Conservation (phyloP, 129 eudicot genomes). For the Lactuca saligna region DNA sequence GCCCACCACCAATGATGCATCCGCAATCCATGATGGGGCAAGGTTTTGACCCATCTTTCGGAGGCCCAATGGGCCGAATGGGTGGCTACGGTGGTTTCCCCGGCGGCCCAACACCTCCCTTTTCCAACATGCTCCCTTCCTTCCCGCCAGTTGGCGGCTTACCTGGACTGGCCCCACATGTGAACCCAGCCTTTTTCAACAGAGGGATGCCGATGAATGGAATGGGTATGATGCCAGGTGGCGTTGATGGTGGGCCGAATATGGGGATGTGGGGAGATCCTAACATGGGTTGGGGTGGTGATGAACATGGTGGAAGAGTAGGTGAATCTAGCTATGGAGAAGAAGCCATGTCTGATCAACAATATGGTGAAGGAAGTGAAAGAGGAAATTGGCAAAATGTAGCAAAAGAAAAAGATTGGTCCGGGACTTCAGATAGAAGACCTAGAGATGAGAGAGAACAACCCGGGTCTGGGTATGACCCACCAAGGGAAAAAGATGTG, state of each 20-base stretch:
- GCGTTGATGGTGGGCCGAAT: constrained; percentile 65
- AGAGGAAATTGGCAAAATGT: constrained; percentile 52
- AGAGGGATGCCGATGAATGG: constrained; percentile 89
- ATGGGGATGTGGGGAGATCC: constrained; percentile 94
- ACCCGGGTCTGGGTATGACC: constrained; percentile 39
- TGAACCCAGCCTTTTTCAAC: constrained; percentile 83
- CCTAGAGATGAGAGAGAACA: constrained; percentile 61
- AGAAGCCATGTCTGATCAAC: constrained; percentile 82
- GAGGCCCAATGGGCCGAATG: constrained; percentile 89
- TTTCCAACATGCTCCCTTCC: constrained; percentile 63
- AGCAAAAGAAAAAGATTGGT: constrained; percentile 60
- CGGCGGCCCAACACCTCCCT: constrained; percentile 68
- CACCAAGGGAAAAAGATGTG: constrained; percentile 65
- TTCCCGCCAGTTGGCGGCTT: constrained; percentile 81
- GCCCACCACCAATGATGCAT: constrained; percentile 61
- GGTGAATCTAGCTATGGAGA: constrained; percentile 90
- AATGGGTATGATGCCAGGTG: constrained; percentile 84
- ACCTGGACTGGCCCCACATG: constrained; percentile 94
- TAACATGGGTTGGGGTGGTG: constrained; percentile 83
- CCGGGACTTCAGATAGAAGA: constrained; percentile 71
- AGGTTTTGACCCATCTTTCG: constrained; percentile 78
- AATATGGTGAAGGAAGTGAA: constrained; percentile 70
- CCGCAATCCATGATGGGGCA: constrained; percentile 92
- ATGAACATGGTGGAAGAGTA: constrained; percentile 72
- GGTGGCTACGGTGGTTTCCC: constrained; percentile 73